Evolutionary conservation across 352 stramenopile species (phyloP).

Genomic region (Globisporangium carolinianum): DNA sequence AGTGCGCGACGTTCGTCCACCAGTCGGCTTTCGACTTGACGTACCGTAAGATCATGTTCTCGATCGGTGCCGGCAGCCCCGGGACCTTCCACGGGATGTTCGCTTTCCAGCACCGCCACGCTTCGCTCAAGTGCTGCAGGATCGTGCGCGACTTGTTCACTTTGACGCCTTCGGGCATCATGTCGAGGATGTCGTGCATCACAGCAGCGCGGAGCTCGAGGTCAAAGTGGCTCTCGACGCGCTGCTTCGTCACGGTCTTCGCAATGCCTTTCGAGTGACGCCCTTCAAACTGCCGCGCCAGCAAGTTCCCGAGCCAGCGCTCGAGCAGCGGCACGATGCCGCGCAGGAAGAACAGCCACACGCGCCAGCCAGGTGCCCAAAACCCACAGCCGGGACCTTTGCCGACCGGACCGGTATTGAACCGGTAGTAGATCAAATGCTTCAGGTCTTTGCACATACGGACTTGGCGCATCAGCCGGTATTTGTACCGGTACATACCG

Average conservation of each 20-base stretch:
- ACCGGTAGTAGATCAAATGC: slow-evolving; percentile 99
- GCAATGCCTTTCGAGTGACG: slow-evolving; percentile 98
- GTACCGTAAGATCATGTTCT: slow-evolving; percentile 99
- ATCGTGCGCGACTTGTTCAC: slow-evolving; percentile 99
- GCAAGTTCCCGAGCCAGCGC: slow-evolving; percentile 98
- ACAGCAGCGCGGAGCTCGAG: slow-evolving; percentile 98
- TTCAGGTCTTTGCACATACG: slow-evolving; percentile 99
- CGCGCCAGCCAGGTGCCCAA: slow-evolving; percentile 98
- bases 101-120: slow-evolving; percentile 98
- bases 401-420: slow-evolving; percentile 99
- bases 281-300: slow-evolving; percentile 99
- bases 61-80: slow-evolving; percentile 97
- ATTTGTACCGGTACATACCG: slow-evolving; percentile 99
- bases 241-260: slow-evolving; percentile 99
- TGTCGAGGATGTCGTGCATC: slow-evolving; percentile 99
- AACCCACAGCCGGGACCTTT: slow-evolving; percentile 99
- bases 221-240: slow-evolving; percentile 99
- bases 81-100: slow-evolving; percentile 99
- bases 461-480: slow-evolving; percentile 95
- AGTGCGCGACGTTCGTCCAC: slow-evolving; percentile 99
- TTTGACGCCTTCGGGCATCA: slow-evolving; percentile 99
- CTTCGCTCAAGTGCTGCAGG: slow-evolving; percentile 98
- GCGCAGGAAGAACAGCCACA: slow-evolving; percentile 99
- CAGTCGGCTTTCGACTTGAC: slow-evolving; percentile 99
- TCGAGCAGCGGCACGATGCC: slow-evolving; percentile 98